Percentiles rank a stretch among this genome's conserved stretches.
Evolutionary conservation across 2,329 filamentous ascomycete species (phyloP).

Genomic region (Leptographium procerum): DNA sequence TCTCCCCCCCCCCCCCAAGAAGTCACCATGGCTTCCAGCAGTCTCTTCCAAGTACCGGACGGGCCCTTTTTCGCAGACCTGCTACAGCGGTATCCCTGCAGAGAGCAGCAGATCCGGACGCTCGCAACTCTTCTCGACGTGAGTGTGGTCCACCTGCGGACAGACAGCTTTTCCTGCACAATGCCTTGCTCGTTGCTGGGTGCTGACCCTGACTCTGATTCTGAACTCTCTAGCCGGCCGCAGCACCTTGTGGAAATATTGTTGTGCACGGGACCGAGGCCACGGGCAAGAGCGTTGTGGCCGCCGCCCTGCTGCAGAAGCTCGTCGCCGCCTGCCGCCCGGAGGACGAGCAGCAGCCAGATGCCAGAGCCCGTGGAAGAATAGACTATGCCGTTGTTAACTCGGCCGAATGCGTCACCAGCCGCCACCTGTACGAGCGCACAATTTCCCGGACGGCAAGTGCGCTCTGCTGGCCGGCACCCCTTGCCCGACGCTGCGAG

Average conservation of each 20-base stretch:
- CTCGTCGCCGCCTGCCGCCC: slow-evolving; percentile 15
- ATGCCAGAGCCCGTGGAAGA: slow-evolving; percentile 14
- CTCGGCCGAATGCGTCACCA: slow-evolving; percentile 66
- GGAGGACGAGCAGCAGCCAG: not conserved
- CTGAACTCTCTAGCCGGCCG: slow-evolving; percentile 37
- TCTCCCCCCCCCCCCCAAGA: no score
- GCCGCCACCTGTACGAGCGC: slow-evolving; percentile 65
- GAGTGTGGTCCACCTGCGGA: no score
- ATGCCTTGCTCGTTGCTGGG: no score
- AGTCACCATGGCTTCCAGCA: not conserved
- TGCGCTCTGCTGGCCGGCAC: slow-evolving; percentile 34
- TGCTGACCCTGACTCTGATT: not conserved
- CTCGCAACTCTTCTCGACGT: slow-evolving; percentile 44
- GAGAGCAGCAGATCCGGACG: slow-evolving; percentile 47
- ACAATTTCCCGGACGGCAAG: slow-evolving; percentile 48
- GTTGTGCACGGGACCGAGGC: slow-evolving; percentile 77
- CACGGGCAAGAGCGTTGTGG: slow-evolving; percentile 72
- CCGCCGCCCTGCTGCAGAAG: slow-evolving; percentile 46
- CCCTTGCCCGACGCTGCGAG: slow-evolving; percentile 56
- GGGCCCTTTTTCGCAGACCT: slow-evolving; percentile 37
- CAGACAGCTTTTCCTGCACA: no score
- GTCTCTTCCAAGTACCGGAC: slow-evolving; percentile 39
- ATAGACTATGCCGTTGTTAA: slow-evolving; percentile 52
- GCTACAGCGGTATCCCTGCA: slow-evolving; percentile 39
- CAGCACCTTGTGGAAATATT: slow-evolving; percentile 62